These are phyloP conservation scores for Penicillium occitanis DNA, from an alignment of 2,329 filamentous ascomycete species.

Conservation along the genomic window DNA sequence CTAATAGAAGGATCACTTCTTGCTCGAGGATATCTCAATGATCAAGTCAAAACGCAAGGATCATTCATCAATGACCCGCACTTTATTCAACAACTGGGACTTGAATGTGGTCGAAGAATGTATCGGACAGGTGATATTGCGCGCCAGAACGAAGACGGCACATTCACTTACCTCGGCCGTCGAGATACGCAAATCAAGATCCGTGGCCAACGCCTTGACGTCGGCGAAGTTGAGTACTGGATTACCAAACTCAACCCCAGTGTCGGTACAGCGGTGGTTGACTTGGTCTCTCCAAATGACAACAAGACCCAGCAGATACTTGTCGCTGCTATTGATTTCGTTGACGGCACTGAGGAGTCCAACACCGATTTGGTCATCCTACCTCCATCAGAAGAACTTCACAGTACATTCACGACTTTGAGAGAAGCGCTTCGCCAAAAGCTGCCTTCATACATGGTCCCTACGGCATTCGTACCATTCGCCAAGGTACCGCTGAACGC, in stretches of 20 bases:
- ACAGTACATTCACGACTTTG: neutral
- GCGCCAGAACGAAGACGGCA: slow-evolving; percentile 38
- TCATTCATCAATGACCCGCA: neutral
- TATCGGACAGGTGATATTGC: neutral
- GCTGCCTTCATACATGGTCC: neutral
- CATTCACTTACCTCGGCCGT: slow-evolving; percentile 32
- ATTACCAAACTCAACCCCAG: neutral
- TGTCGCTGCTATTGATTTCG: neutral
- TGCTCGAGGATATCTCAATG: neutral
- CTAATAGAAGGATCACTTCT: neutral
- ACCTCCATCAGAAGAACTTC: neutral
- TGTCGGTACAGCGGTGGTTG: neutral
- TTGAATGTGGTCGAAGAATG: neutral
- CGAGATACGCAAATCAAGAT: slow-evolving; percentile 44
- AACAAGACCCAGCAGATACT: neutral
- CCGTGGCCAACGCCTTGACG: slow-evolving; percentile 44
- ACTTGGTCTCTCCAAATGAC: neutral
- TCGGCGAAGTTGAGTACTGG: slow-evolving; percentile 41
- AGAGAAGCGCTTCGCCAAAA: neutral
- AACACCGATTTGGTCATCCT: neutral
- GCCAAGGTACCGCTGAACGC: neutral
- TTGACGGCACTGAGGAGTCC: neutral
- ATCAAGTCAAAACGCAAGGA: neutral
- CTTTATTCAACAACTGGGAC: neutral
- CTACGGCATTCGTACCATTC: neutral